Evolutionary conservation across 2,329 filamentous ascomycete genomes (phyloP).

Genomic region (Daldinia sp.): DNA sequence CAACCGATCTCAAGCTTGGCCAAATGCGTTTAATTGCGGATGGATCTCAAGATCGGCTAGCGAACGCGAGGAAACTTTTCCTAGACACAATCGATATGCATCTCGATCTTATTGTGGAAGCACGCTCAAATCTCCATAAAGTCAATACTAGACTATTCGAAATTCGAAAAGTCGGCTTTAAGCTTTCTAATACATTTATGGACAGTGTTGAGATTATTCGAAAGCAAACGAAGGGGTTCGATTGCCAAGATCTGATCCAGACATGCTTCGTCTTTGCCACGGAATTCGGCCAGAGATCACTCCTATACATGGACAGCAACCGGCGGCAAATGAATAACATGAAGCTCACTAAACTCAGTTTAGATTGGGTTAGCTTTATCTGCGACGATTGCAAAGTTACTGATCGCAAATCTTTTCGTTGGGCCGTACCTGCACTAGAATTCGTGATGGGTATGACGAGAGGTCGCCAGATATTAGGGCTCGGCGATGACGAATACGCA

Average conservation of each 20-base stretch:
- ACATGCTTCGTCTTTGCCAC: constrained; percentile 99
- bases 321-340: constrained; percentile 96
- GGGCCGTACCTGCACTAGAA: constrained; percentile 94
- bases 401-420: constrained; percentile 94
- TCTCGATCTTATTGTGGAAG: constrained; percentile 88
- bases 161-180: constrained; percentile 95
- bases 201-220: constrained; percentile 95
- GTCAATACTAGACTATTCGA: constrained; percentile 92
- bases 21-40: constrained; percentile 89
- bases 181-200: constrained; percentile 97
- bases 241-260: constrained; percentile 95
- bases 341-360: constrained; percentile 88
- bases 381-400: constrained; percentile 95
- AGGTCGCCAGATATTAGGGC: constrained; percentile 89
- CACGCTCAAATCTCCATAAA: constrained; percentile 89
- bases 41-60: constrained; percentile 79
- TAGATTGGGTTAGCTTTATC: constrained; percentile 98
- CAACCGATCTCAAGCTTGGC: constrained; percentile 84
- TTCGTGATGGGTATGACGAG: constrained; percentile 98
- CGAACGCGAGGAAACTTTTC: constrained; percentile 81
- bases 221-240: constrained; percentile 81
- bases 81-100: constrained; percentile 81
- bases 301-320: constrained; percentile 96
- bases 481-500: constrained; percentile 88
- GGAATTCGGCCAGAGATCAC: constrained; percentile 93